Base-by-base conservation (phyloP, 257 asterid species). In the Solanum dulcamara region DNA sequence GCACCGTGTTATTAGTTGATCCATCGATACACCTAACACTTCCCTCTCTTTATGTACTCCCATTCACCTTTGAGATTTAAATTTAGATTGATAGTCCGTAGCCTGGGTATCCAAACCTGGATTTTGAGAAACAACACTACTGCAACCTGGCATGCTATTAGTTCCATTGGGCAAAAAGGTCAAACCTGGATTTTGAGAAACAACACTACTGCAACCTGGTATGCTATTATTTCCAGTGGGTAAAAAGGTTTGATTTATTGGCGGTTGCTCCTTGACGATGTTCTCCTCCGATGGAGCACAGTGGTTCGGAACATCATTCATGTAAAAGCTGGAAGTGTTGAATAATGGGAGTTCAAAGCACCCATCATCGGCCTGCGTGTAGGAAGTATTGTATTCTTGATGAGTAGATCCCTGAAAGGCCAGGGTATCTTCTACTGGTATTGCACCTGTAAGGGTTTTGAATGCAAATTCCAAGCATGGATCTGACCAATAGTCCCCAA, bases 391-490 rank as follows among this genome's bases (percentile, higher is more conserved):
- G 20, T 15, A 37, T 81, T 85, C 88, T 22, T 75, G 90, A 46
- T 59, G 88, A 42, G 84, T 57, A 80, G 57, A 26, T 40, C 75
- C 85, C 20, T 67, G 86, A 82, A 57, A 84, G 14, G 88, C 9
- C 57, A 85, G 71, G 28, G 81, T 74, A 84, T 89, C 82, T 79
- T 88, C 92, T 3, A 87, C 86, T 20, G 93, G 87, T 38, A 90
- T 77, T 66, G 87, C 90, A 46, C 91, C 93, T 12, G 92, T 90
- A n/a, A 90, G 90, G 53, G 93, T 91, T 86, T 91, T 89, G 40
- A 86, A 88, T 17, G 93, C 92, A 46, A 91, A 91, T 12, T 89
- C 91, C 57, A 88, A 60, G 81, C 93, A 89, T 24, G 93, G 92
- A 86, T 91, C 92, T 35, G 92, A 75, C 90, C 88, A 85, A 59